Base-by-base conservation (phyloP, 768 basidiomycete species). In the Xanthoconium stramineum region DNA sequence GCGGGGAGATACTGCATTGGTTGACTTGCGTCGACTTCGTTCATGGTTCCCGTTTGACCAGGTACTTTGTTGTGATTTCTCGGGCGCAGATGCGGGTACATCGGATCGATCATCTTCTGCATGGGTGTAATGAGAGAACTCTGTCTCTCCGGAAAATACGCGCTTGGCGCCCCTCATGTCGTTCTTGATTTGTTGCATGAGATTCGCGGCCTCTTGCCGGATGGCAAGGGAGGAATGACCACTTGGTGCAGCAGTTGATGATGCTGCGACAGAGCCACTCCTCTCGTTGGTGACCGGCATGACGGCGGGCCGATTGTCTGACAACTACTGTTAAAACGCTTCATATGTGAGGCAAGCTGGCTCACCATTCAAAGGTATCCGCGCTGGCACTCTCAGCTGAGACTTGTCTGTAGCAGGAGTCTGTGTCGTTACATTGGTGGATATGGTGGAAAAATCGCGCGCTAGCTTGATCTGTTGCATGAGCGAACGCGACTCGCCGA, bases 161-260 rank as follows among this genome's bases (percentile, higher is more conserved):
- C 88, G 84, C 69, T 90, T 90, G 50, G 82, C 80, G 5, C 84
- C 81, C 49, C 61, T 65, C 79, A 91, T 83, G 62, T 91, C 89
- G 55, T 78, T 80, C 71, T 87, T 88, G 60, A 94, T 92, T 61
- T 91, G 89, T 28, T 87, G 88, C 89, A 95, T 93, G 45, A 95
- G 72, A 28, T 78, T 83, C 10, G 83, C 88, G 13, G 90, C 93
- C 61, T 91, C 85, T 61, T 83, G 77, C 40, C 91, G 83, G 68
- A 90, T 90, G 10, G 80, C 81, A 20, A 84, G 75, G 9, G 89
- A 86, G 0, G 87, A 85, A 55, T 83, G 82, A 3, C 75, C 63
- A 19, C 72, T 73, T 12, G 69, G 68, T 20, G 69, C 71, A 11
- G 69, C 68, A 9, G 68, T 69, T 13, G 70, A 65, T 15, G 72